Conservation (phyloP, 208 protist genomes). For the Zelonia costaricensis region DNA sequence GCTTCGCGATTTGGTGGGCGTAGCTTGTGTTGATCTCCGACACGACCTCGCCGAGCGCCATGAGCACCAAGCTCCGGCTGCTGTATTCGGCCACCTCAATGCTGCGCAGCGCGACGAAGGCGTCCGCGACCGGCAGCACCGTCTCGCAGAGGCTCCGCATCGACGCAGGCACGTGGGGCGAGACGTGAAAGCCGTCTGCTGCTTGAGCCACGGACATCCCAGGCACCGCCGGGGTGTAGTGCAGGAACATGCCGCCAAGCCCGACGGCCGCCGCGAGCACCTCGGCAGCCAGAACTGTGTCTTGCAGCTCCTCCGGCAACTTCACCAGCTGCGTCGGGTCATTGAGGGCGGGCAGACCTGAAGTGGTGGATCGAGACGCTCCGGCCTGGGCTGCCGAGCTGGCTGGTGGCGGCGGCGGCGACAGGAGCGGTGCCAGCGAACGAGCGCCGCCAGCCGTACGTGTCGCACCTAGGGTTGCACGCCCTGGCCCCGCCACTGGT, state of each 20-base stretch:
- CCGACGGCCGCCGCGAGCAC: conserved; percentile 72
- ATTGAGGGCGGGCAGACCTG: conserved; percentile 6
- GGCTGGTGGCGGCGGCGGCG: neutral
- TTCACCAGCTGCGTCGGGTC: conserved; percentile 46
- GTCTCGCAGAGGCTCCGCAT: conserved; percentile 75
- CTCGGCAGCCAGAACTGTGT: conserved; percentile 61
- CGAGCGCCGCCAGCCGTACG: neutral
- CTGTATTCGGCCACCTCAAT: conserved; percentile 73
- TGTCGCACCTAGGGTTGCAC: too few relatives aligned
- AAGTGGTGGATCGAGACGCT: neutral
- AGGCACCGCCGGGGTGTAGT: conserved; percentile 2
- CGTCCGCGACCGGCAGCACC: conserved; percentile 75
- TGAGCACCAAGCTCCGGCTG: conserved; percentile 72
- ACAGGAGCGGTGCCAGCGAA: conserved; percentile 17
- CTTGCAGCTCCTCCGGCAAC: conserved; percentile 84
- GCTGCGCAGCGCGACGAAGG: conserved; percentile 66
- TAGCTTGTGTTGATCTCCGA: conserved; percentile 85
- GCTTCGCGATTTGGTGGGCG: conserved; percentile 68
- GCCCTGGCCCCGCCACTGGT: neutral
- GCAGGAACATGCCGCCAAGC: conserved; percentile 52
- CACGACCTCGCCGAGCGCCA: conserved; percentile 85
- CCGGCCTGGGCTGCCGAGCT: neutral
- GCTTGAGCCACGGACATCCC: neutral
- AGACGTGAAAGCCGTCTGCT: conserved; percentile 56
- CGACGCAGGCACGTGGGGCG: conserved; percentile 49